Percentiles rank a stretch among this genome's conserved stretches.
phyloP scores from a whole-genome alignment of 768 basidiomycete species.

The Boletus eberwhitei region DNA sequence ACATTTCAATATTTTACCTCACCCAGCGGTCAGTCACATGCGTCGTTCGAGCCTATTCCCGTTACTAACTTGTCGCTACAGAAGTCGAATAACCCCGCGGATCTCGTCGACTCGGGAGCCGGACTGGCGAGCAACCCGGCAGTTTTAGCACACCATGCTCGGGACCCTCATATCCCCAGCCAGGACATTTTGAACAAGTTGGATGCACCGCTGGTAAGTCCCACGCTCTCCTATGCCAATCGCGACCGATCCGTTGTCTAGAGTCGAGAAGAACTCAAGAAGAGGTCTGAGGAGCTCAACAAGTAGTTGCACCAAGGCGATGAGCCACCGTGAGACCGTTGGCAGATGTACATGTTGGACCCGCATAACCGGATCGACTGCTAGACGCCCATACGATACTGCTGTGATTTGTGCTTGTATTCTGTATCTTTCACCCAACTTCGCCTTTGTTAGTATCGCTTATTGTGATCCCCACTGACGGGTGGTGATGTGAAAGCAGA shows the following conservation, averaged over 20 bases:
- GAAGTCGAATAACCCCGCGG: conserved; percentile 61
- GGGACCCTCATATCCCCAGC: conserved; percentile 49
- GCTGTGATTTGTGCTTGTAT: neutral
- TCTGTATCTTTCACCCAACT: neutral
- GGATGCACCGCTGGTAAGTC: conserved; percentile 47
- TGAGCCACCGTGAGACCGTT: neutral
- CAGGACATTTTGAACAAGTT: conserved; percentile 42
- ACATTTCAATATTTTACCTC: conserved; percentile 52
- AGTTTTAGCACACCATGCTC: conserved; percentile 45
- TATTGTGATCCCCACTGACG: no score
- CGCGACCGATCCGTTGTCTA: conserved; percentile 17
- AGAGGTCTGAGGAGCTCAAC: conserved; percentile 47
- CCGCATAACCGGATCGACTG: neutral
- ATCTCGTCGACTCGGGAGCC: conserved; percentile 40
- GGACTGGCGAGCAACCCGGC: conserved; percentile 39
- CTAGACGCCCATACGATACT: no score
- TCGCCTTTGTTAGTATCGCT: neutral
- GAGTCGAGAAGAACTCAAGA: conserved; percentile 51
- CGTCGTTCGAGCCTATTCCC: neutral
- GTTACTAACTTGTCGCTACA: conserved; percentile 16
- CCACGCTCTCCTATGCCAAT: neutral
- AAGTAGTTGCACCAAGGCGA: conserved; percentile 15
- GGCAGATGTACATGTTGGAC: neutral
- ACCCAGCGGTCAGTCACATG: conserved; percentile 50
- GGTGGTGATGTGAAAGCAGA: neutral